Conservation (phyloP, 805 yeast genomes). For the Vanderwaltozyma polyspora region DNA sequence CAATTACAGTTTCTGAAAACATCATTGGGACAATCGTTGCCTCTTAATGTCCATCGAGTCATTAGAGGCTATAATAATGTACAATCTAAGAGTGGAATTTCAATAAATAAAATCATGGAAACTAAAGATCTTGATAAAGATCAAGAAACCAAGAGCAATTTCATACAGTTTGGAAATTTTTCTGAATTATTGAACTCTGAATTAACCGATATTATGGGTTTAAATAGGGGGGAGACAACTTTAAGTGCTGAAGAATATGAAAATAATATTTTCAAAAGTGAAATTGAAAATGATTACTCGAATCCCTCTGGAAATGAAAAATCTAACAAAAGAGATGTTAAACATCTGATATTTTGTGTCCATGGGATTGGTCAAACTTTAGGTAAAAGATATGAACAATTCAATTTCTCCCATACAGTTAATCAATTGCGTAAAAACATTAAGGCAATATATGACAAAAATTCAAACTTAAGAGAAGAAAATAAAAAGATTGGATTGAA, state of each 20-base stretch:
- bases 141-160: neutral
- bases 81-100: neutral
- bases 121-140: neutral
- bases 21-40: slow-evolving; percentile 23
- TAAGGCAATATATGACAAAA: slow-evolving; percentile 37
- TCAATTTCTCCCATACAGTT: slow-evolving; percentile 79
- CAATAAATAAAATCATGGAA: neutral
- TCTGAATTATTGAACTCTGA: slow-evolving; percentile 2
- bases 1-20: slow-evolving; percentile 28
- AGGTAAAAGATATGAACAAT: slow-evolving; percentile 65
- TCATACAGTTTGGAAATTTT: neutral
- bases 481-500: slow-evolving; percentile 33
- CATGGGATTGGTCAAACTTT: slow-evolving; percentile 93
- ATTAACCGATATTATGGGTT: neutral
- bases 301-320: slow-evolving; percentile 33
- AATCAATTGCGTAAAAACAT: slow-evolving; percentile 51
- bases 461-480: slow-evolving; percentile 30
- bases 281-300: slow-evolving; percentile 41
- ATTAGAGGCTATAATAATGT: slow-evolving; percentile 1
- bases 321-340: slow-evolving; percentile 33
- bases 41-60: slow-evolving; percentile 39
- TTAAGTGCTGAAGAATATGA: slow-evolving; percentile 5
- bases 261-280: slow-evolving; percentile 30
- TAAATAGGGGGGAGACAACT: neutral
- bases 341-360: slow-evolving; percentile 65